Percentiles rank a stretch among this genome's conserved stretches.
phyloP scores from a whole-genome alignment of 305 asterid genomes.

The Fraxinus platypoda region DNA sequence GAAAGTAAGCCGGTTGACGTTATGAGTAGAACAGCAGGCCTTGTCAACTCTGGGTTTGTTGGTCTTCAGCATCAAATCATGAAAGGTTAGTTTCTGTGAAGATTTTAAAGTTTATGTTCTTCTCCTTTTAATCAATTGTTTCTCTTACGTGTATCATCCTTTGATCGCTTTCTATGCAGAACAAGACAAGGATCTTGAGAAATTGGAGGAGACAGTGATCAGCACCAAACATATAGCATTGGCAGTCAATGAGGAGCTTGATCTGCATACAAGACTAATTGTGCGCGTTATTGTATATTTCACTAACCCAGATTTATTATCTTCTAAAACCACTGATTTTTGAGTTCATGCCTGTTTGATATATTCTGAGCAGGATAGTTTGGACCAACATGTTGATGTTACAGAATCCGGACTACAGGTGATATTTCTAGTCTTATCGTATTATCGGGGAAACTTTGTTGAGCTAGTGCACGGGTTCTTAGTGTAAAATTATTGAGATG shows the following conservation, averaged over 20 bases:
- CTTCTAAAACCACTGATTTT: background rate
- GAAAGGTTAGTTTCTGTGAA: slow-evolving; percentile 36
- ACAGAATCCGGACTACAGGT: slow-evolving; percentile 59
- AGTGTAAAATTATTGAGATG: background rate
- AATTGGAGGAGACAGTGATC: slow-evolving; percentile 56
- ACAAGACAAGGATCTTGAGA: slow-evolving; percentile 67
- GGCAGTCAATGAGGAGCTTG: slow-evolving; percentile 65
- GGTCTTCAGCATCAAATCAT: slow-evolving; percentile 62
- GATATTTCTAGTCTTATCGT: background rate
- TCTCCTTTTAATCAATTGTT: background rate
- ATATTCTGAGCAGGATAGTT: slow-evolving; percentile 42
- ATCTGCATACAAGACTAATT: slow-evolving; percentile 53
- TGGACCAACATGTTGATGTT: slow-evolving; percentile 57
- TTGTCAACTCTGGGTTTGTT: slow-evolving; percentile 57
- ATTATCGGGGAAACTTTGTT: background rate
- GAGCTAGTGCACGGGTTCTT: background rate
- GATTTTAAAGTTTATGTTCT: slow-evolving; percentile 15
- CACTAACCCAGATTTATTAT: background rate
- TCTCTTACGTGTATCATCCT: background rate
- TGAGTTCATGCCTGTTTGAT: background rate
- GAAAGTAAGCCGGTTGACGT: slow-evolving; percentile 79
- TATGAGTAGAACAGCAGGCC: slow-evolving; percentile 52
- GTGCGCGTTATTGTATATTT: slow-evolving; percentile 32
- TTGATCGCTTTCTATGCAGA: slow-evolving; percentile 30
- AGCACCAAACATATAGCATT: slow-evolving; percentile 65